phyloP scores from a whole-genome alignment of 2,329 filamentous ascomycete species.

The Epichloe sp. region DNA sequence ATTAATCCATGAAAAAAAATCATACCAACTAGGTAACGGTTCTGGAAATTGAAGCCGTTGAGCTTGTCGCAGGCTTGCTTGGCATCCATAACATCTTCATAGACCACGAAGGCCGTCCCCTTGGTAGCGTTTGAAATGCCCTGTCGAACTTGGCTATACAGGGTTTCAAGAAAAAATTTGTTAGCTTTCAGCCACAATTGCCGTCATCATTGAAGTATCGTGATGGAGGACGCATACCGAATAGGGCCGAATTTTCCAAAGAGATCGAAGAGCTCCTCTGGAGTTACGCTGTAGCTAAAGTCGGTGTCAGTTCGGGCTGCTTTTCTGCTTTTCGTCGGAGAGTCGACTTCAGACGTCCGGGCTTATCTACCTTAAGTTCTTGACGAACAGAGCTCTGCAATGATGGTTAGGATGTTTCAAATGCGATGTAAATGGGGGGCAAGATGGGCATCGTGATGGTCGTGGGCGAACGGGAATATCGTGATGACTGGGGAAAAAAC shows the following conservation, averaged over 20 bases:
- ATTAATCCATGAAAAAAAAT: not conserved
- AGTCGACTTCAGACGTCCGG: not conserved
- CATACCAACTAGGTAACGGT: slow-evolving; percentile 94
- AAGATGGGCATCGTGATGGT: not conserved
- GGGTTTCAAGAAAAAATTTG: slow-evolving; percentile 6
- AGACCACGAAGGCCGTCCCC: slow-evolving; percentile 97
- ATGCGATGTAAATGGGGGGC: not conserved
- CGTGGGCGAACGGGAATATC: not conserved
- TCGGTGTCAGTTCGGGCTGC: slow-evolving; percentile 11
- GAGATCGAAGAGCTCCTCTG: slow-evolving; percentile 95
- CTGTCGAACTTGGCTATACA: slow-evolving; percentile 82
- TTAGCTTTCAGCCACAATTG: not conserved
- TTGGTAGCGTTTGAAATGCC: slow-evolving; percentile 96
- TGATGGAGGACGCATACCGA: slow-evolving; percentile 46
- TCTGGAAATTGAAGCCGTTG: slow-evolving; percentile 99
- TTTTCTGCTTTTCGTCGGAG: not conserved
- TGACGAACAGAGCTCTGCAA: slow-evolving; percentile 93
- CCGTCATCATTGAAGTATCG: not conserved
- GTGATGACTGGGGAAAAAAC: not conserved
- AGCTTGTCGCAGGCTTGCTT: slow-evolving; percentile 99
- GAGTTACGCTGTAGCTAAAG: slow-evolving; percentile 90
- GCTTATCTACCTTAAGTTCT: slow-evolving; percentile 76
- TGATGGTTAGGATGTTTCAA: slow-evolving; percentile 18
- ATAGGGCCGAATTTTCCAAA: slow-evolving; percentile 97
- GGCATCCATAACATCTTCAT: slow-evolving; percentile 97